Conservation (phyloP, 495 filamentous ascomycete species). For the Peziza echinospora region DNA sequence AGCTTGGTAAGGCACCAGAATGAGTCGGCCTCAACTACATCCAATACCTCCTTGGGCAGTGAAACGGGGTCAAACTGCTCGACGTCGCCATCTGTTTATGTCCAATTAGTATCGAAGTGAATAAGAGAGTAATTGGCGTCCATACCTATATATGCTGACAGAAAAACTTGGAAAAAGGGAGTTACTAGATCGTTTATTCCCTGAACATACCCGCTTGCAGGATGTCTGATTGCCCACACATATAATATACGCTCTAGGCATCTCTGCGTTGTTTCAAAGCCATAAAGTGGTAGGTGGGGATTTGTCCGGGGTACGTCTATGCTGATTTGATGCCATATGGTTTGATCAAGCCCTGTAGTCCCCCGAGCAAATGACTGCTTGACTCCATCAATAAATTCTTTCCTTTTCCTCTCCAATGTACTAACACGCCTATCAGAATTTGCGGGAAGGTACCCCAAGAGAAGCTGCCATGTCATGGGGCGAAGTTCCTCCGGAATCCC, state of each 20-base stretch:
- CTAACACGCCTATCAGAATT: slow-evolving; percentile 78
- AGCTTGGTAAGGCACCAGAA: slow-evolving; percentile 98
- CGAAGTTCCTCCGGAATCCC: slow-evolving; percentile 87
- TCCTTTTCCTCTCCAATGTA: slow-evolving; percentile 81
- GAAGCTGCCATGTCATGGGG: slow-evolving; percentile 92
- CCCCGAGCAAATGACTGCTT: slow-evolving; percentile 80
- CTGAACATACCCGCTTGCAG: slow-evolving; percentile 92
- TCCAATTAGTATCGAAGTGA: too few species aligned
- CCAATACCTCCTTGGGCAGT: slow-evolving; percentile 69
- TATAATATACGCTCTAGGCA: slow-evolving; percentile 88
- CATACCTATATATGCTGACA: slow-evolving; percentile 59
- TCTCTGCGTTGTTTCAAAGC: slow-evolving; percentile 86
- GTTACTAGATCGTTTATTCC: slow-evolving; percentile 97
- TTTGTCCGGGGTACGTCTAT: slow-evolving; percentile 96
- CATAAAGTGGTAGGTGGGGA: slow-evolving; percentile 81
- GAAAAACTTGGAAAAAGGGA: slow-evolving; percentile 92
- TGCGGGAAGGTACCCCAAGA: slow-evolving; percentile 86
- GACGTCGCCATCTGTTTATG: slow-evolving; percentile 16
- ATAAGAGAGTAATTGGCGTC: background rate
- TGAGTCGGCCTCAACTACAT: slow-evolving; percentile 92
- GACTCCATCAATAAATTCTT: slow-evolving; percentile 91
- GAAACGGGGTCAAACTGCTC: slow-evolving; percentile 55
- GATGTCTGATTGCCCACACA: slow-evolving; percentile 92
- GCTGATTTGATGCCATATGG: slow-evolving; percentile 95
- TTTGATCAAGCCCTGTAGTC: slow-evolving; percentile 57